Evolutionary conservation across 768 basidiomycete genomes (phyloP), one percentile per base, ranked within the genome.

Genomic region (Lactarius trivialis): DNA sequence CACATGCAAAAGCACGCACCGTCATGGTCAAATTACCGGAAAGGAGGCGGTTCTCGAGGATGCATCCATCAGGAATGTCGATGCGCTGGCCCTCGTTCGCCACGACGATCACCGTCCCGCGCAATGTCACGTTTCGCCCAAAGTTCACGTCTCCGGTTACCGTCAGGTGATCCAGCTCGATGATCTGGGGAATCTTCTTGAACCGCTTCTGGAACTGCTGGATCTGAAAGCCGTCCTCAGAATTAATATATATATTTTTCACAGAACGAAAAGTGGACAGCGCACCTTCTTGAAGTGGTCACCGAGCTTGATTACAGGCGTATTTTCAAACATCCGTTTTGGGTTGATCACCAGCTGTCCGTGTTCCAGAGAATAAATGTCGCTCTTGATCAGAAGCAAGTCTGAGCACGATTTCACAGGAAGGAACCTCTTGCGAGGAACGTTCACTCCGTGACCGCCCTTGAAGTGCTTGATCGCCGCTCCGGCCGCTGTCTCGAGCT

Each of bases 231-330:
- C 52, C 30, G 57, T 33, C 21, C 19, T 21, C 39, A 62, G 37
- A 17, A 30, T 33, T 45, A n/a, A n/a, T n/a, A n/a, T n/a, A n/a
- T n/a, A n/a, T n/a, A n/a, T n/a, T n/a, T n/a, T n/a, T n/a, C 39
- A 14, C 21, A 0, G n/a, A 54, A 15, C 26, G 37, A 53, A 43
- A 45, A 34, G 34, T 21, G 34, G 33, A 7, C 15, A 14, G 24
- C 73, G 52, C 59, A 91, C 89, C 84, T 92, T 95, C 82, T 95
- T 97, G 85, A 98, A 97, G 73, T 91, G 89, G 74, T 94, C 92
- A 50, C 94, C 93, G 54, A 97, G 83, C 79, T 97, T 97, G 81
- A 98, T 91, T 54, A 96, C 93, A n/a, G 94, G 96, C 30, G 91
- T 87, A 21, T 84, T 89, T 70, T 82, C 84, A 70, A 94, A 93